These are phyloP conservation scores for Passiflora organensis DNA, from an alignment of 345 rosid genomes.

Conservation along the genomic window DNA sequence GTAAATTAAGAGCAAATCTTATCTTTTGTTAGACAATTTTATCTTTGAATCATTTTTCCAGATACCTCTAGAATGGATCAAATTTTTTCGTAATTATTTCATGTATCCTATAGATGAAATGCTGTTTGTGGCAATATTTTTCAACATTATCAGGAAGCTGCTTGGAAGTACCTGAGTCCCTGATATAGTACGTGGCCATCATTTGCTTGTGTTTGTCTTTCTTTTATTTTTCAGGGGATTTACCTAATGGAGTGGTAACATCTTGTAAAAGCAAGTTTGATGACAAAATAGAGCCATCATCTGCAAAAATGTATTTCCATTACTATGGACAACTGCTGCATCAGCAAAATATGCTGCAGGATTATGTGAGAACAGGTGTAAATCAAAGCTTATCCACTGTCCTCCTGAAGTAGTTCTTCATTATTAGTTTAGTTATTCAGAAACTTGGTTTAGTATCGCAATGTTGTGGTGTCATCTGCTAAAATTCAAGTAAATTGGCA, in stretches of 20 bases:
- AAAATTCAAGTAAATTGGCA: not conserved
- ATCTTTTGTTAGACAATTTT: too few relatives aligned
- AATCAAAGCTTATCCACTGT: conserved; percentile 6
- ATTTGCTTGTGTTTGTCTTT: conserved; percentile 15
- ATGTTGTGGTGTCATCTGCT: not conserved
- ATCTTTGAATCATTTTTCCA: too few relatives aligned
- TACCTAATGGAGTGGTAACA: conserved; percentile 52
- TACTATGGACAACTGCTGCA: conserved; percentile 94
- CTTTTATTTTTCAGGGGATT: conserved; percentile 35
- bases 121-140: too few relatives aligned
- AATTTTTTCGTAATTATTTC: too few relatives aligned
- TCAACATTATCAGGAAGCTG: not conserved
- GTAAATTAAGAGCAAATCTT: too few relatives aligned
- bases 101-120: too few relatives aligned
- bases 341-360: conserved; percentile 98
- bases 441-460: not conserved
- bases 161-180: not conserved
- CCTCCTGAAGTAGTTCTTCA: not conserved
- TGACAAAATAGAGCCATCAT: conserved; percentile 77
- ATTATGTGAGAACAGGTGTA: conserved; percentile 96
- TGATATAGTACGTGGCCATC: conserved; percentile 1
- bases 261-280: conserved; percentile 73
- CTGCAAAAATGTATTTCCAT: conserved; percentile 98
- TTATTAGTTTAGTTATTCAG: conserved; percentile 8
- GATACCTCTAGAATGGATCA: too few relatives aligned